Conservation (phyloP, 192 early-diverging fungal species). For the Irineochytrium annulatum region DNA sequence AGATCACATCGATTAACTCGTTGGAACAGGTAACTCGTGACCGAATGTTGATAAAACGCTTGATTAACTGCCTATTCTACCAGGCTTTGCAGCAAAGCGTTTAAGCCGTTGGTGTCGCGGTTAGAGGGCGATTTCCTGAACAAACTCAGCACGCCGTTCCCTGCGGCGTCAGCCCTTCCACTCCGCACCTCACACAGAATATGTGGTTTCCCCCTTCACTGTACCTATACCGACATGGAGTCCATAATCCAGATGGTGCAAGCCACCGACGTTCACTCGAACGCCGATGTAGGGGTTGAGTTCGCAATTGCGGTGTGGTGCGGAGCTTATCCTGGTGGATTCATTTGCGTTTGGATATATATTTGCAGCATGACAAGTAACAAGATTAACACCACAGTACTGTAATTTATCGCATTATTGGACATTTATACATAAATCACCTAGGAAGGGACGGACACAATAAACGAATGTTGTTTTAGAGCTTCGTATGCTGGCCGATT, state of each 20-base stretch:
- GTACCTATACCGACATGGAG: slow-evolving; percentile 34
- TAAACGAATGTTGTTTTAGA: slow-evolving; percentile 28
- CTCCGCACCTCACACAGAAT: slow-evolving; percentile 29
- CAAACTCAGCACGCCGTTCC: not conserved
- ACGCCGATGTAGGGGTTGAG: slow-evolving; percentile 29
- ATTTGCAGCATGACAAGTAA: slow-evolving; percentile 31
- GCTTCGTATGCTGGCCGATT: slow-evolving; percentile 51
- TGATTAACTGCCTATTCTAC: not conserved
- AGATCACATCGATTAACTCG: slow-evolving; percentile 38
- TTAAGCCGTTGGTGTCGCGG: slow-evolving; percentile 32
- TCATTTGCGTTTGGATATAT: slow-evolving; percentile 38
- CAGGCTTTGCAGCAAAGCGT: slow-evolving; percentile 37
- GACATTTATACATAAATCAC: no score
- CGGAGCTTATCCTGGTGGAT: slow-evolving; percentile 37
- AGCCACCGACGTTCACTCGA: slow-evolving; percentile 35
- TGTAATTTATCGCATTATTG: no score
- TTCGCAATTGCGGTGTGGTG: slow-evolving; percentile 40
- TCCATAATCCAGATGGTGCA: slow-evolving; percentile 32
- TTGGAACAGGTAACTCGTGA: slow-evolving; percentile 46
- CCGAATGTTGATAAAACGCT: not conserved
- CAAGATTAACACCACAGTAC: no score
- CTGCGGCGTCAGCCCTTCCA: not conserved
- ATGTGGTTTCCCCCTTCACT: slow-evolving; percentile 32
- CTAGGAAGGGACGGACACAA: no score
- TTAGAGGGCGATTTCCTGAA: slow-evolving; percentile 34